Evolutionary conservation across 2,329 filamentous ascomycete genomes (phyloP).

Genomic region (Monosporascus sp.): DNA sequence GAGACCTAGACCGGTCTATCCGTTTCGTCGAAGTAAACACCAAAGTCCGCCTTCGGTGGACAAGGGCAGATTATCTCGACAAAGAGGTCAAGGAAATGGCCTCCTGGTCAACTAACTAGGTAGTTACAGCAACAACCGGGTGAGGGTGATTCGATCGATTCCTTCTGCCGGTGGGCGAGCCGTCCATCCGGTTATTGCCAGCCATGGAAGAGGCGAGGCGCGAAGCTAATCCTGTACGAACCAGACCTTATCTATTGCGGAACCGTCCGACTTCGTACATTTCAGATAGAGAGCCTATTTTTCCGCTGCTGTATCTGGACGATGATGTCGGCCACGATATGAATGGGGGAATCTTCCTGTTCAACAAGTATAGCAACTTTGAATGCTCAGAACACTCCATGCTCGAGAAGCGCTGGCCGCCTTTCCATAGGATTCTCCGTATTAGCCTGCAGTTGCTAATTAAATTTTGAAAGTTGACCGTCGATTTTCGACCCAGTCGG

Average conservation of each 20-base stretch:
- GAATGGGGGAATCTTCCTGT: background rate
- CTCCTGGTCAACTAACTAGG: too few species aligned
- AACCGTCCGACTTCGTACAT: constrained; percentile 3
- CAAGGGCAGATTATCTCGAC: background rate
- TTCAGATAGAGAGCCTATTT: constrained; percentile 3
- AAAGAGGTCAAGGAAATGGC: too few species aligned
- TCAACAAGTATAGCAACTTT: background rate
- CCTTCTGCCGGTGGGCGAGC: background rate
- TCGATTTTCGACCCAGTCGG: too few species aligned
- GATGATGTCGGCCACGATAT: constrained; percentile 13
- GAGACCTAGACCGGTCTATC: background rate
- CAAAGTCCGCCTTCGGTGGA: background rate
- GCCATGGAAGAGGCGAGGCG: background rate
- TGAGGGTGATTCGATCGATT: background rate
- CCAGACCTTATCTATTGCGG: constrained; percentile 2
- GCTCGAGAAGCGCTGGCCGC: background rate
- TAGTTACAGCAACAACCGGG: too few species aligned
- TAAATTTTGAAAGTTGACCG: too few species aligned
- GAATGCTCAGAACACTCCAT: background rate
- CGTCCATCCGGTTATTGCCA: background rate
- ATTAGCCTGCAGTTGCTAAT: background rate
- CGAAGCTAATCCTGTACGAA: background rate
- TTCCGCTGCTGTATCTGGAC: constrained; percentile 8
- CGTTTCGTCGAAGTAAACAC: background rate
- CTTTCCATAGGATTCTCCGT: background rate